phyloP scores from a whole-genome alignment of 495 filamentous ascomycete species.

The Schizothecium vesticola region DNA sequence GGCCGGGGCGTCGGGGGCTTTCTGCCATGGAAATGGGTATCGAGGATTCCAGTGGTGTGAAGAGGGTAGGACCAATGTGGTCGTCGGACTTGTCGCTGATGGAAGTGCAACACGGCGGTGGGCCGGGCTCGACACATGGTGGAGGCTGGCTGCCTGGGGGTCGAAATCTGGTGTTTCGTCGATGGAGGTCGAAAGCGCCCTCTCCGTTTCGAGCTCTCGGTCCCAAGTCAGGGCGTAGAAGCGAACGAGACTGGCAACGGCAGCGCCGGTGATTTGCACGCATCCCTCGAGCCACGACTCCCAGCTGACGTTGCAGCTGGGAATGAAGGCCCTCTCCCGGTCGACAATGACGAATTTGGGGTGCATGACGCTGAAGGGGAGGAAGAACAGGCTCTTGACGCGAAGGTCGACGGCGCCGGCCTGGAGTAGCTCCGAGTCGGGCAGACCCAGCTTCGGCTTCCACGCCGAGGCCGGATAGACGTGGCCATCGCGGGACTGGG shows the following conservation, averaged over 20 bases:
- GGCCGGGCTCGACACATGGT: conserved; percentile 14
- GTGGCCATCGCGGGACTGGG: conserved; percentile 50
- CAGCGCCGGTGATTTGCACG: conserved; percentile 52
- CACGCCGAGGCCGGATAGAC: conserved; percentile 53
- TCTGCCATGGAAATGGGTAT: conserved; percentile 42
- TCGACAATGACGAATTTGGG: conserved; percentile 72
- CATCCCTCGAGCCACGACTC: conserved; percentile 72
- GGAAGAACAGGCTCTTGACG: conserved; percentile 66
- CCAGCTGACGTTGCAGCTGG: conserved; percentile 72
- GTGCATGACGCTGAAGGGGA: conserved; percentile 72
- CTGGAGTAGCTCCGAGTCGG: conserved; percentile 43
- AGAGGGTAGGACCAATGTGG: conserved; percentile 61
- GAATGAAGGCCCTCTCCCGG: conserved; percentile 52
- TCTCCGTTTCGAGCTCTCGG: conserved; percentile 9
- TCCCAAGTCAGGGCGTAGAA: conserved; percentile 61
- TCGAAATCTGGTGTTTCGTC: neutral
- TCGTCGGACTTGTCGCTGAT: conserved; percentile 9
- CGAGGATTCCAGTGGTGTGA: conserved; percentile 60
- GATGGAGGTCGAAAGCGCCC: neutral
- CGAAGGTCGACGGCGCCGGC: conserved; percentile 52
- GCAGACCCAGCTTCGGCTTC: conserved; percentile 54
- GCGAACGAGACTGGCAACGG: conserved; percentile 47
- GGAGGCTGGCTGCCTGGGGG: conserved; percentile 1
- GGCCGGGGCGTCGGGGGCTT: conserved; percentile 40
- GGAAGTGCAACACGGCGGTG: conserved; percentile 9